Evolutionary conservation across 768 basidiomycete genomes (phyloP).

Genomic region (Baorangia bicolor): DNA sequence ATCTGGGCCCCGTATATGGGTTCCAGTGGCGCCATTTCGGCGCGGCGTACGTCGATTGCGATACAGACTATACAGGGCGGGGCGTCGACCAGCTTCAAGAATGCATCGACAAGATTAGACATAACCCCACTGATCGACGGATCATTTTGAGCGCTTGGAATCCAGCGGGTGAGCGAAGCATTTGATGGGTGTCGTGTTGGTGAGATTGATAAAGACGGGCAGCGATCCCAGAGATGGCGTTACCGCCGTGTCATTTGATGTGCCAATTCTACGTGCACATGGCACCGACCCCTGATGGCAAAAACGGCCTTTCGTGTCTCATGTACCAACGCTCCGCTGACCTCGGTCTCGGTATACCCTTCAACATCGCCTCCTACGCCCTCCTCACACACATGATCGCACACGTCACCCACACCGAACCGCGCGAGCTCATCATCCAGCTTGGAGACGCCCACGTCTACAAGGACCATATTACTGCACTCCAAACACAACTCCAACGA

Average conservation of each 20-base stretch:
- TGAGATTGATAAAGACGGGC: neutral
- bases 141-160: slow-evolving; percentile 99
- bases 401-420: slow-evolving; percentile 80
- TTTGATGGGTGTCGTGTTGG: neutral
- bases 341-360: slow-evolving; percentile 94
- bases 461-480: slow-evolving; percentile 85
- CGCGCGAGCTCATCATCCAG: slow-evolving; percentile 91
- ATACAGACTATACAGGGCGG: slow-evolving; percentile 72
- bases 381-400: slow-evolving; percentile 98
- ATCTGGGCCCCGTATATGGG: slow-evolving; percentile 95
- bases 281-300: slow-evolving; percentile 49
- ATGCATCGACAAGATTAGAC: slow-evolving; percentile 88
- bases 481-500: slow-evolving; percentile 76
- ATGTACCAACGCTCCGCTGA: slow-evolving; percentile 99
- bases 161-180: slow-evolving; percentile 69
- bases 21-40: slow-evolving; percentile 98
- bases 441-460: slow-evolving; percentile 99
- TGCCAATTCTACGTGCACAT: slow-evolving; percentile 99
- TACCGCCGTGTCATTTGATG: slow-evolving; percentile 98
- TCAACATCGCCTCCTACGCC: slow-evolving; percentile 99
- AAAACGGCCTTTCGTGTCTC: slow-evolving; percentile 83
- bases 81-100: slow-evolving; percentile 92
- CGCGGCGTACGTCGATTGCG: slow-evolving; percentile 73
- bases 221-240: slow-evolving; percentile 95
- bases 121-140: slow-evolving; percentile 89